Base-by-base conservation (phyloP, 2,329 filamentous ascomycete species). In the Colletotrichum orchidophilum region DNA sequence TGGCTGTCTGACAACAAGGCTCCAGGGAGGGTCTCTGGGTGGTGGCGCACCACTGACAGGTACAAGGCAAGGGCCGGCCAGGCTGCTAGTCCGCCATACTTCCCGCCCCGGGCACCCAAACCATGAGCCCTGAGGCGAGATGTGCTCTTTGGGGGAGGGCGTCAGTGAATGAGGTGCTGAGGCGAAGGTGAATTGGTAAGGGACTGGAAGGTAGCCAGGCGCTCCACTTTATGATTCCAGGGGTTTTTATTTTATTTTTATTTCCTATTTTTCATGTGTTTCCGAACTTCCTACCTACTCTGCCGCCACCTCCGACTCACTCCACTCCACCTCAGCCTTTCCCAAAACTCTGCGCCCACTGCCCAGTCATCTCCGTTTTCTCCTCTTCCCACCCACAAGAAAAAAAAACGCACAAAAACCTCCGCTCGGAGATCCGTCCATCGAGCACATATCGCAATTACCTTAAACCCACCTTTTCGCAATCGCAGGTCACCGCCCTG, bases 341-440 rank as follows among this genome's bases (percentile, higher is more conserved):
- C 39, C 31, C 60, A 53, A 63, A 63, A 63, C 49, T 63, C 60
- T 63, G 46, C 59, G 24, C 46, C 31, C 49, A 62, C 29, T 26
- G 46, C 46, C 46, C 46, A 53, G 29, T 63, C 60, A 35, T 21
- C 46, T 53, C 29, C 29, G n/a, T 35, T 27, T 24, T 39, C 42
- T 53, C 31, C 60, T 63, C 60, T 53, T 63, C 29, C 46, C 46
- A 63, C 60, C 29, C 60, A 63, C 60, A 63, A 52, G 46, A 33
- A 62, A 33, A 35, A 33, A 60, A 50, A 52, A 63, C 60, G 60
- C 60, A 53, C 49, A 63, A 61, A 63, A 35, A 29, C 49, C 60
- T 63, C 60, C 60, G 60, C 60, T 53, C 60, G 60, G 60, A 63
- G 60, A 63, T 63, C 49, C 60, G 39, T 53, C 49, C 60, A 53